phyloP scores from a whole-genome alignment of 164 flowering plant species.

The Annona cherimola region DNA sequence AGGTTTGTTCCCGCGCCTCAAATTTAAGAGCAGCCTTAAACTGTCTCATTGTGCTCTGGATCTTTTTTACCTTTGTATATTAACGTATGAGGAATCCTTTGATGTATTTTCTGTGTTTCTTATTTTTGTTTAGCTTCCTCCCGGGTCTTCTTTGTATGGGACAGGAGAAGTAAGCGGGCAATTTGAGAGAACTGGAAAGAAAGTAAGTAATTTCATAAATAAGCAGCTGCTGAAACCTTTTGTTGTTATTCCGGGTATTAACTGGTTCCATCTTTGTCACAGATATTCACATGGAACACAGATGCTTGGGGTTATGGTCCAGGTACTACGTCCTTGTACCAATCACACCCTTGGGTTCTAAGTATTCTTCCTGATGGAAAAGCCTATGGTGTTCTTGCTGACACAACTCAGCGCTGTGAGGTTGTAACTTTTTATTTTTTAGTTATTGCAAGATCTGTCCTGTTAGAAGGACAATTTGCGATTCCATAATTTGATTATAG shows the following conservation, averaged over 20 bases:
- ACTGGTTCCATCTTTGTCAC: conserved; percentile 4
- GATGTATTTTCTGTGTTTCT: conserved; percentile 1
- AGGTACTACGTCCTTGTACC: conserved; percentile 83
- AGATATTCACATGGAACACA: conserved; percentile 91
- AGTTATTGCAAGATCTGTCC: background rate
- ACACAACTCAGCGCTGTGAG: conserved; percentile 86
- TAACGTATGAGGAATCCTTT: background rate
- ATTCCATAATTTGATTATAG: background rate
- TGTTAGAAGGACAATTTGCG: background rate
- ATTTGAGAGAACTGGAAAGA: conserved; percentile 88
- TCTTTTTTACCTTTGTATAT: background rate
- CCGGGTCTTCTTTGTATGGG: conserved; percentile 81
- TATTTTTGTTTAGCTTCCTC: conserved; percentile 53
- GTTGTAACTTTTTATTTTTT: conserved; percentile 26
- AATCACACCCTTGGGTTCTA: conserved; percentile 96
- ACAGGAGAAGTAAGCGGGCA: conserved; percentile 91
- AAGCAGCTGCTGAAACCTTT: background rate
- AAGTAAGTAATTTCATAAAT: conserved; percentile 38
- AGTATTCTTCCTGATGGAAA: conserved; percentile 85
- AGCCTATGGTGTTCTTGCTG: conserved; percentile 87
- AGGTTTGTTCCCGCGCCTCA: conserved; percentile 39
- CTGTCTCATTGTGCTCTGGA: background rate
- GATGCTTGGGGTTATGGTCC: conserved; percentile 87
- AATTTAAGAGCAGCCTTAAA: background rate
- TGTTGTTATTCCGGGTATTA: background rate